Evolutionary conservation across 2,329 filamentous ascomycete genomes (phyloP).

Genomic region (Tolypocladium nubicola): DNA sequence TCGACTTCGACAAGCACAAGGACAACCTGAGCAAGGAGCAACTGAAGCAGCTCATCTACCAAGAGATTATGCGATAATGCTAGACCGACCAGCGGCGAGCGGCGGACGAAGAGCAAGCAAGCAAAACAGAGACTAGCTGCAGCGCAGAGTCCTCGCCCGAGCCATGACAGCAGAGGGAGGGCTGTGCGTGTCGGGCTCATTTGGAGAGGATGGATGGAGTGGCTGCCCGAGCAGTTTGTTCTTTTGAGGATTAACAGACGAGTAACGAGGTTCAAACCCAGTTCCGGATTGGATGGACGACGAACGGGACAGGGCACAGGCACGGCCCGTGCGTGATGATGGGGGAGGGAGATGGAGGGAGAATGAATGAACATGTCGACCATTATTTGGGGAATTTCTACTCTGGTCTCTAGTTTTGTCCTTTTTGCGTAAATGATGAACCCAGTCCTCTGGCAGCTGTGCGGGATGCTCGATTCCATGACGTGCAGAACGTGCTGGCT

Average conservation of each 20-base stretch:
- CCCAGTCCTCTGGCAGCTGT: neutral
- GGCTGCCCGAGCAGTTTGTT: neutral
- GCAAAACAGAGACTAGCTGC: neutral
- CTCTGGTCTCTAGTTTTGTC: neutral
- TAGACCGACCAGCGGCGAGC: neutral
- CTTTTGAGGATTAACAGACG: too few species aligned
- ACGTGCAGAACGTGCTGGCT: neutral
- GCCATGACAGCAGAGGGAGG: neutral
- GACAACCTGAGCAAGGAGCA: constrained; percentile 97
- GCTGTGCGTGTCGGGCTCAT: neutral
- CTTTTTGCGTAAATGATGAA: neutral
- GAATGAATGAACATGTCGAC: neutral
- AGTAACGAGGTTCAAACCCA: neutral
- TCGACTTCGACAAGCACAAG: constrained; percentile 99
- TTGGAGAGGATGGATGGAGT: neutral
- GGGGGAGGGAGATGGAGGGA: neutral
- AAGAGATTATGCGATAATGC: constrained; percentile 72
- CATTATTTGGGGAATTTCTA: neutral
- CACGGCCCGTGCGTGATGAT: neutral
- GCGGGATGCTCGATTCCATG: neutral
- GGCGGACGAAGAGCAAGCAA: neutral
- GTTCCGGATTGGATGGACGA: neutral
- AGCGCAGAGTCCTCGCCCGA: neutral
- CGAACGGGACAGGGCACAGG: neutral
- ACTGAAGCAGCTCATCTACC: constrained; percentile 91